A percentile compares a stretch with the other conserved stretches of the same genome.
phyloP scores from a whole-genome alignment of 768 basidiomycete species.

The Plicaturopsis crispa region DNA sequence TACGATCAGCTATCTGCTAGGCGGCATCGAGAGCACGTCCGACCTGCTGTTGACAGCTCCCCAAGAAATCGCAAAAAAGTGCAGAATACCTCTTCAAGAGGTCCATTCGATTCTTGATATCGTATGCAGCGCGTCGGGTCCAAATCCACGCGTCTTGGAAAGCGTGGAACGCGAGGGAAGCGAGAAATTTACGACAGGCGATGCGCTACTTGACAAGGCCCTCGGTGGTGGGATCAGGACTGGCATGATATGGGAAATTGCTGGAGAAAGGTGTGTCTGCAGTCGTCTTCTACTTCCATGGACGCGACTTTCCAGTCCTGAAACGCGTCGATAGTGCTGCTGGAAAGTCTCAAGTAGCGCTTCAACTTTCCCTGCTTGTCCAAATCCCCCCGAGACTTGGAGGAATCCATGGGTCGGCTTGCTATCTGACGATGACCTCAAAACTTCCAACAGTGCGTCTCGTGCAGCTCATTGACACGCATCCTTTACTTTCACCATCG shows the following conservation, averaged over 20 bases:
- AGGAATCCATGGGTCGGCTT: conserved; percentile 59
- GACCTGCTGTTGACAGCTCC: conserved; percentile 44
- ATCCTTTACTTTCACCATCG: conserved; percentile 36
- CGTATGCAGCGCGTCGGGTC: conserved; percentile 37
- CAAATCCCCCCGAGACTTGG: conserved; percentile 57
- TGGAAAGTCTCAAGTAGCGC: conserved; percentile 89
- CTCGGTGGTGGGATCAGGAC: conserved; percentile 77
- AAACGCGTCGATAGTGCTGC: conserved; percentile 53
- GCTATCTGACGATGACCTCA: conserved; percentile 72
- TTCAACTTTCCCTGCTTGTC: conserved; percentile 75
- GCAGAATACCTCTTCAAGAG: conserved; percentile 42
- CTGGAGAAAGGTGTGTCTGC: conserved; percentile 71
- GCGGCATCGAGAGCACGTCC: conserved; percentile 35
- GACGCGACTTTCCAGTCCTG: conserved; percentile 3
- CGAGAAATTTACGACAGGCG: conserved; percentile 66
- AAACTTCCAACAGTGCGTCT: conserved; percentile 62
- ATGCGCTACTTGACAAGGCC: conserved; percentile 53
- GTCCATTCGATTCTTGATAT: conserved; percentile 41
- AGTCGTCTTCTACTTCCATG: conserved; percentile 1
- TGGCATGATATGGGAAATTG: conserved; percentile 82
- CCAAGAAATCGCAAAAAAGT: conserved; percentile 48
- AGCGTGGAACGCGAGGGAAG: conserved; percentile 27
- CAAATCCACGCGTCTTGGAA: conserved; percentile 32
- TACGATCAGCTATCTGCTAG: conserved; percentile 24
- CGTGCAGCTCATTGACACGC: conserved; percentile 51